Percentiles rank a stretch among this genome's conserved stretches.
Evolutionary conservation across 805 yeast genomes (phyloP).

Genomic region (Candida taoyuanica): DNA sequence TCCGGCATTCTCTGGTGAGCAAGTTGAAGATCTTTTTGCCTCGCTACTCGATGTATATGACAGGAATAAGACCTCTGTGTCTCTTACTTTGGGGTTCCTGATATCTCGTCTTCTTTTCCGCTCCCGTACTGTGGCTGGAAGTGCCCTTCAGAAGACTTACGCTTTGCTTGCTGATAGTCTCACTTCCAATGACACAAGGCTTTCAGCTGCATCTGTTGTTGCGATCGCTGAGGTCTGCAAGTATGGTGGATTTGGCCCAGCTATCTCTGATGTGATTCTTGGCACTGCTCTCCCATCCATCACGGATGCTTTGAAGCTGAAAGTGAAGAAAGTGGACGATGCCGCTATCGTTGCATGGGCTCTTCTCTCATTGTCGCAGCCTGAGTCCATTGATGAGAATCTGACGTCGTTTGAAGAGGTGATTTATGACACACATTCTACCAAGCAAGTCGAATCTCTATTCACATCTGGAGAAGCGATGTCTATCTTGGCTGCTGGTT

Average conservation of each 20-base stretch:
- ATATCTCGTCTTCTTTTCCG: constrained; percentile 38
- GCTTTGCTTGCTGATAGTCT: constrained; percentile 3
- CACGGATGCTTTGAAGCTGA: constrained; percentile 29
- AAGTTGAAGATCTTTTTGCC: constrained; percentile 7
- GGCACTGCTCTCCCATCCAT: constrained; percentile 24
- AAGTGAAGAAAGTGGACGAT: constrained; percentile 56
- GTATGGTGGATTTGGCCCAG: constrained; percentile 33
- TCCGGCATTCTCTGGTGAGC: constrained; percentile 22
- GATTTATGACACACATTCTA: constrained; percentile 53
- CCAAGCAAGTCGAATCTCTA: constrained; percentile 70
- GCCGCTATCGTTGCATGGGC: constrained; percentile 53
- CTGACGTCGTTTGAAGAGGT: constrained; percentile 30
- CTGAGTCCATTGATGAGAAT: constrained; percentile 26
- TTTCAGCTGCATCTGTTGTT: constrained; percentile 19
- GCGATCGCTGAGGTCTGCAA: constrained; percentile 34
- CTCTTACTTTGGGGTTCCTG: constrained; percentile 38
- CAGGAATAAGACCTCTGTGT: not conserved
- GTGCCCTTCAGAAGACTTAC: not conserved
- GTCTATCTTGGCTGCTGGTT: constrained; percentile 65
- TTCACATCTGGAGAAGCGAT: constrained; percentile 85
- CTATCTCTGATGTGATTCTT: constrained; percentile 15
- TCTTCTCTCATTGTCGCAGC: constrained; percentile 40
- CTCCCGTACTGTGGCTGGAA: constrained; percentile 5
- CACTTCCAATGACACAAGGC: constrained; percentile 8
- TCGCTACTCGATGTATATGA: constrained; percentile 2